A percentile compares a stretch with the other conserved stretches of the same genome.
Evolutionary conservation across 2,329 filamentous ascomycete genomes (phyloP).

Genomic region (Shiraia bambusicola): DNA sequence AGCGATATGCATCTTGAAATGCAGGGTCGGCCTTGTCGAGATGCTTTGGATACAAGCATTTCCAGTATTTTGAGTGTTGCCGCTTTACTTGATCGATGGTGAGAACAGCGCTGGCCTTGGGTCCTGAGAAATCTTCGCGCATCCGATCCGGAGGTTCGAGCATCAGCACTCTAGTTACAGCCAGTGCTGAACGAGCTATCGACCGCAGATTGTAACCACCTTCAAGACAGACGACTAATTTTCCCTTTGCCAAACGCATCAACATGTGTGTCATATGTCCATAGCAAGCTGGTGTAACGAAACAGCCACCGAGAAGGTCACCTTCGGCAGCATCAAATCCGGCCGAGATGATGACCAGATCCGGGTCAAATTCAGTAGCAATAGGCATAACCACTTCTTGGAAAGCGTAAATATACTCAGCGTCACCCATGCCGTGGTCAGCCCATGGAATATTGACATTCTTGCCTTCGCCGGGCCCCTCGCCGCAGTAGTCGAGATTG

Average conservation of each 20-base stretch:
- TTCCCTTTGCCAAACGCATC: constrained; percentile 89
- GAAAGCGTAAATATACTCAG: constrained; percentile 95
- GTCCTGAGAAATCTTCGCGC: constrained; percentile 48
- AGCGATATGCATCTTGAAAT: constrained; percentile 50
- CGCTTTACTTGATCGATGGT: constrained; percentile 60
- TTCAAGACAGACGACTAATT: constrained; percentile 88
- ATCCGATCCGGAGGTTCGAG: constrained; percentile 79
- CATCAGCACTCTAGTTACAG: constrained; percentile 91
- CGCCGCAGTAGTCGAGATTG: constrained; percentile 61
- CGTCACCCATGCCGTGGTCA: constrained; percentile 80
- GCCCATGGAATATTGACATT: constrained; percentile 73
- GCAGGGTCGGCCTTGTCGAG: constrained; percentile 32
- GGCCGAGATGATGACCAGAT: constrained; percentile 91
- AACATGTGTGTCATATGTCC: constrained; percentile 99
- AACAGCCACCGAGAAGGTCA: constrained; percentile 89
- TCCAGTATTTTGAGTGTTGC: constrained; percentile 73
- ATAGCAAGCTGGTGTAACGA: constrained; percentile 87
- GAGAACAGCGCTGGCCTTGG: constrained; percentile 53
- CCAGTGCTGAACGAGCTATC: constrained; percentile 88
- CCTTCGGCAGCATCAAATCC: constrained; percentile 95
- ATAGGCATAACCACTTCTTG: constrained; percentile 97
- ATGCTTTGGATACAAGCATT: constrained; percentile 75
- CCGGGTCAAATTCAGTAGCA: constrained; percentile 87
- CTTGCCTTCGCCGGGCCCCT: constrained; percentile 59
- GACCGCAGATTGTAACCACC: constrained; percentile 93